These are phyloP conservation scores for Calonectria pseudoturangicola DNA, from an alignment of 2,329 filamentous ascomycete genomes.

Conservation along the genomic window DNA sequence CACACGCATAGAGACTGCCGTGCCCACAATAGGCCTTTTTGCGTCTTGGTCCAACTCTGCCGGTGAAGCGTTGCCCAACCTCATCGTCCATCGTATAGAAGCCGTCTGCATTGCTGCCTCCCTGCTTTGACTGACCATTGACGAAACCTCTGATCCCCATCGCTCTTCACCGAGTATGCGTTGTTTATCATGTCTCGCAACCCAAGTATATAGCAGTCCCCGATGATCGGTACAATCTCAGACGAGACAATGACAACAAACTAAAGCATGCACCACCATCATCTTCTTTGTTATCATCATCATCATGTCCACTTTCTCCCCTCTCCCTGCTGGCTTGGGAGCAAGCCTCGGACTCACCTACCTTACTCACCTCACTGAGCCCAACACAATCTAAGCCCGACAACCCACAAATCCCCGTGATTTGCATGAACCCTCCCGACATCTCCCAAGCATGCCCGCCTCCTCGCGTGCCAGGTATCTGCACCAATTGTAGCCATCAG, in stretches of 20 bases:
- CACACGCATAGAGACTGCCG: slow-evolving; percentile 1
- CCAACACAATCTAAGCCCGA: neutral
- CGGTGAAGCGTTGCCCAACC: slow-evolving; percentile 9
- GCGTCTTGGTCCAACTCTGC: neutral
- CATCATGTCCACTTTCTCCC: slow-evolving; percentile 4
- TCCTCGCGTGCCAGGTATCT: slow-evolving; percentile 9
- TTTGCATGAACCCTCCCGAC: slow-evolving; percentile 12
- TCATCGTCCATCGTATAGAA: neutral
- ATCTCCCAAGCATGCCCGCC: slow-evolving; percentile 11
- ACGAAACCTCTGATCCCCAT: neutral
- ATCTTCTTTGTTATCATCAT: neutral
- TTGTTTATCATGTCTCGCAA: neutral
- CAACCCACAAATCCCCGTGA: slow-evolving; percentile 11
- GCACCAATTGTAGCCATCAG: neutral
- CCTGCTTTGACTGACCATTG: neutral
- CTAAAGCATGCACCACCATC: slow-evolving; percentile 10
- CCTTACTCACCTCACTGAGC: neutral
- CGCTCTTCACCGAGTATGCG: neutral
- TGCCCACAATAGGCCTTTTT: neutral
- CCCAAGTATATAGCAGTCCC: neutral
- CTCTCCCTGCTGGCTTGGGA: slow-evolving; percentile 1
- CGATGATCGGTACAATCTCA: slow-evolving; percentile 6
- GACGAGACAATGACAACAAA: slow-evolving; percentile 16
- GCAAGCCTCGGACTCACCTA: slow-evolving; percentile 2
- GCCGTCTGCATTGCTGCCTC: slow-evolving; percentile 18